Base-by-base conservation (phyloP, 768 basidiomycete species). In the Mycena polygramma region DNA sequence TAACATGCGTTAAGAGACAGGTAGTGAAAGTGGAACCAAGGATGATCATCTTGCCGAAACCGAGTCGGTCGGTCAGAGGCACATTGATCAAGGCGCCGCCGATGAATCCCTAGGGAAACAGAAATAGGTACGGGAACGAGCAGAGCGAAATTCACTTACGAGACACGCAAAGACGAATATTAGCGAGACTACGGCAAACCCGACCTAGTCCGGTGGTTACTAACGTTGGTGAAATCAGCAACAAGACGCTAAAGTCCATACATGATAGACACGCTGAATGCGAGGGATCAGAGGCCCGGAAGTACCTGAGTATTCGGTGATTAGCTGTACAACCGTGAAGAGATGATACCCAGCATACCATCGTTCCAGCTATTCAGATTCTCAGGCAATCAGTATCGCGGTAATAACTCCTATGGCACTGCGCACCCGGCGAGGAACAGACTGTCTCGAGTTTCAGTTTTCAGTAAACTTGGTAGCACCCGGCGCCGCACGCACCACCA, bases 161-260 rank as follows among this genome's bases (percentile, higher is more conserved):
- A 76, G 75, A 51, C 75, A 80, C 48, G 70, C 69, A 22, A 73
- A 64, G 7, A 79, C 79, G 76, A 91, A 91, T 26, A 88, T 82
- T 20, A 89, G 58, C 0, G 89, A 88, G 10, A 91, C 88, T 7
- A 85, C 67, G 8, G 83, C 74, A 72, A 85, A 88, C 11, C 80
- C 78, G 24, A 87, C 79, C 84, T 88, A 20, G 7, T 30, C 3
- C 30, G 30, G 30, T 30, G 48, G 43, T 7, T 35, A 17, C 36
- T 22, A 1, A n/a, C n/a, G 30, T 30, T 2, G 7, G 43, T n/a
- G 36, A 22, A 37, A 10, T n/a, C 14, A 15, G 14, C 0, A 15
- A n/a, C 14, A 20, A 14, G 9, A 30, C 19, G 43, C 30, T 7
- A 17, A 3, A 30, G 30, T 30, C 3, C 68, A 2, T 58, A 70